A percentile compares a stretch with the other conserved stretches of the same genome.
Conservation (phyloP, 345 rosid genomes). For the Rubroshorea leprosula region DNA sequence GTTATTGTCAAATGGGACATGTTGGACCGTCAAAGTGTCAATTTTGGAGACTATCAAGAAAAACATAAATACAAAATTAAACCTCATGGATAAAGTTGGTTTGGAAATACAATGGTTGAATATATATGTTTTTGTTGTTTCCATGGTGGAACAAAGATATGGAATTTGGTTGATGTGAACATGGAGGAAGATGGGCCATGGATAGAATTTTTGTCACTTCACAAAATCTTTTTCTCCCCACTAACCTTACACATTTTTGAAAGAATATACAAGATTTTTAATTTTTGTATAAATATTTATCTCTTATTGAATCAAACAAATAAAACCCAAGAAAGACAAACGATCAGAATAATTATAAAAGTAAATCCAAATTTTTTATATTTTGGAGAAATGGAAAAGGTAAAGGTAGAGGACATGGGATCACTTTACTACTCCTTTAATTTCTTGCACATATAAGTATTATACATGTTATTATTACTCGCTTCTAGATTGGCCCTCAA, state of each 20-base stretch:
- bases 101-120: conserved; percentile 17
- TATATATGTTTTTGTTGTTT: conserved; percentile 5
- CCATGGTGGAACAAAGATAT: not conserved
- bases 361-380: too few relatives aligned
- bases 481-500: too few relatives aligned
- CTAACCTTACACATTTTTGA: not conserved
- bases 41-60: not conserved
- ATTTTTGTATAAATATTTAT: not conserved
- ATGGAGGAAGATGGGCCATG: conserved; percentile 20
- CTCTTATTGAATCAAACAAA: conserved; percentile 1
- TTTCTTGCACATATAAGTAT: too few relatives aligned
- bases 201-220: conserved; percentile 34
- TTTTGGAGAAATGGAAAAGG: conserved; percentile 3
- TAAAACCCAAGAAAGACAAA: conserved; percentile 30
- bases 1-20: not conserved
- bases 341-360: too few relatives aligned
- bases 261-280: too few relatives aligned
- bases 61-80: too few relatives aligned
- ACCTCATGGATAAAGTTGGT: conserved; percentile 3
- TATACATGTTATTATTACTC: too few relatives aligned
- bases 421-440: conserved; percentile 22
- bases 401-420: conserved; percentile 18
- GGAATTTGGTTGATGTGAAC: conserved; percentile 11
- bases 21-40: conserved; percentile 6
- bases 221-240: conserved; percentile 16